Evolutionary conservation across 257 asterid species (phyloP).

Genomic region (Solanum etuberosum): DNA sequence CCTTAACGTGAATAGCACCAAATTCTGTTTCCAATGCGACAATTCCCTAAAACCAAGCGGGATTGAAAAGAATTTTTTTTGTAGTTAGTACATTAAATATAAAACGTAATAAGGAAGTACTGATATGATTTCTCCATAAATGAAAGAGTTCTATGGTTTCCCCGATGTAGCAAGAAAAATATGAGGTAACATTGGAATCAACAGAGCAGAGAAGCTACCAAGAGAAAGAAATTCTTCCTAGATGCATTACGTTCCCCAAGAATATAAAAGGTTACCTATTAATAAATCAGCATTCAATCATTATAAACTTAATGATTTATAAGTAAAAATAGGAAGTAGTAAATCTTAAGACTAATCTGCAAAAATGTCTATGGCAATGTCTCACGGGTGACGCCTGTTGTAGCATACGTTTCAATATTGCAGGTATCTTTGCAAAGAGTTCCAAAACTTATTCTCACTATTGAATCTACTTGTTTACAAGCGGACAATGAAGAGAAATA

Average conservation of each 20-base stretch:
- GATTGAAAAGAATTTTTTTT: neutral
- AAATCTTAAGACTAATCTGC: neutral
- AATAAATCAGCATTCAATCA: neutral
- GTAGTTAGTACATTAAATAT: neutral
- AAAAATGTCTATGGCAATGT: neutral
- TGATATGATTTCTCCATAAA: neutral
- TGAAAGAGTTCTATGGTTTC: neutral
- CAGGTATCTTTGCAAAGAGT: neutral
- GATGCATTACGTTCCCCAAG: neutral
- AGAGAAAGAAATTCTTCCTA: neutral
- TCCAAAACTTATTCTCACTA: neutral
- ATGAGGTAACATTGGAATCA: neutral
- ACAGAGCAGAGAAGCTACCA: neutral
- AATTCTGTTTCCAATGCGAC: conserved; percentile 70
- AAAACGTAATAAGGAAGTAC: neutral
- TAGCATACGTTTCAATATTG: neutral
- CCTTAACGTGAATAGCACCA: conserved; percentile 86
- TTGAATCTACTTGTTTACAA: neutral
- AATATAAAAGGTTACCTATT: neutral
- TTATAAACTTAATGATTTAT: neutral
- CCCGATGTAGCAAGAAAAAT: neutral
- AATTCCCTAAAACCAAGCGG: conserved; percentile 49
- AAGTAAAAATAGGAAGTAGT: neutral
- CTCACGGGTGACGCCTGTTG: neutral
- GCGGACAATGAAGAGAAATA: neutral